phyloP scores from a whole-genome alignment of 2,329 filamentous ascomycete genomes.

The Gaeumannomyces tritici region DNA sequence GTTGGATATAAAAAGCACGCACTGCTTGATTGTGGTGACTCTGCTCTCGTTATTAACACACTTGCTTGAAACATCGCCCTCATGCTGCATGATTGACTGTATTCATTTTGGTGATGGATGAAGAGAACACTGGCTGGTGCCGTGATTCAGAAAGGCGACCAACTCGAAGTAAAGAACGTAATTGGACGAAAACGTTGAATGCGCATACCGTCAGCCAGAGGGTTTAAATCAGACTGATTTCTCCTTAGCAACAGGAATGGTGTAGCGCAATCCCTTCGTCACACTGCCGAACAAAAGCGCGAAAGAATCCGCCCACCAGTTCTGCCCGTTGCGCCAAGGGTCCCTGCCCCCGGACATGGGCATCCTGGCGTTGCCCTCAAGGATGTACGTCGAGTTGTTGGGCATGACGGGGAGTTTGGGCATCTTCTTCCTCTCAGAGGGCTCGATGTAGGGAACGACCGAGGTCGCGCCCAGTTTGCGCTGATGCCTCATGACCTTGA shows the following conservation, averaged over 20 bases:
- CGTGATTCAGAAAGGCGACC: not conserved
- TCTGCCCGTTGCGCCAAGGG: conserved; percentile 17
- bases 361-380: conserved; percentile 13
- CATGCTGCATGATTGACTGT: too few species aligned
- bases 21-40: too few species aligned
- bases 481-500: conserved; percentile 11
- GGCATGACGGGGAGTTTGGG: conserved; percentile 11
- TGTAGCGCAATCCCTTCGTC: not conserved
- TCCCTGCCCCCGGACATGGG: conserved; percentile 14
- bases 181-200: not conserved
- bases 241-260: not conserved
- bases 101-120: too few species aligned
- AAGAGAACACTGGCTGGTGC: too few species aligned
- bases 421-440: conserved; percentile 9
- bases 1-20: too few species aligned
- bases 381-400: conserved; percentile 17
- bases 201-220: not conserved
- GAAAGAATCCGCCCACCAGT: conserved; percentile 15
- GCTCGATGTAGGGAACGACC: conserved; percentile 13
- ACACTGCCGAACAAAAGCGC: not conserved
- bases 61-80: too few species aligned
- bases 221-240: not conserved
- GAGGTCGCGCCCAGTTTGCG: conserved; percentile 8
- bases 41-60: too few species aligned
- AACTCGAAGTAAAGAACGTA: not conserved